phyloP scores from a whole-genome alignment of 345 rosid genomes.

The Viola odorata region DNA sequence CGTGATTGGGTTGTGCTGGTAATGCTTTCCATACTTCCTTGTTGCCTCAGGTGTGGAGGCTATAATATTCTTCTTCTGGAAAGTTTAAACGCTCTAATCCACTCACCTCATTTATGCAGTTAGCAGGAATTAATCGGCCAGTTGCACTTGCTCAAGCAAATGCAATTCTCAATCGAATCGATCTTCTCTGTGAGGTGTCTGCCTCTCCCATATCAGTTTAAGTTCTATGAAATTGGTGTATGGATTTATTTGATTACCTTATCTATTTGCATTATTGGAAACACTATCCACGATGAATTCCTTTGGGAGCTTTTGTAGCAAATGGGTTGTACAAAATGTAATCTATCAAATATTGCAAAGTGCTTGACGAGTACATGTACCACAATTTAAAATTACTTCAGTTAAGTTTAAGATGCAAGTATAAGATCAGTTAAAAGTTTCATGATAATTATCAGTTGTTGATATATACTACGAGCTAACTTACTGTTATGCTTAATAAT shows the following conservation, averaged over 20 bases:
- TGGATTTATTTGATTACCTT: too few relatives aligned
- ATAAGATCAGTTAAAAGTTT: not conserved
- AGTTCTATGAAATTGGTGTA: not conserved
- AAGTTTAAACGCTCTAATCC: conserved; percentile 14
- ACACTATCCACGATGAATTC: too few relatives aligned
- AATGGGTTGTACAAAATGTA: too few relatives aligned
- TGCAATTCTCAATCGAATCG: conserved; percentile 81
- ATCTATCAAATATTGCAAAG: too few relatives aligned
- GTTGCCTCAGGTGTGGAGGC: conserved; percentile 1
- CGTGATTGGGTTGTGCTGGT: conserved; percentile 99
- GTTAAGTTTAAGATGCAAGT: not conserved
- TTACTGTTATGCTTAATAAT: conserved; percentile 9
- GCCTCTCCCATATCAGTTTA: not conserved
- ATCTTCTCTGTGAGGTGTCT: conserved; percentile 86
- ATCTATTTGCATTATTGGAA: too few relatives aligned
- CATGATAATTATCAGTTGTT: not conserved
- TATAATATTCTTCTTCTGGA: conserved; percentile 13
- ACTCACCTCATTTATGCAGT: conserved; percentile 32
- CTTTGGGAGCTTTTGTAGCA: too few relatives aligned
- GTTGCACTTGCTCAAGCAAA: conserved; percentile 92
- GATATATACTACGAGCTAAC: conserved; percentile 4
- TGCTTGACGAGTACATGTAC: too few relatives aligned
- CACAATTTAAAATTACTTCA: too few relatives aligned
- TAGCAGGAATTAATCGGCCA: conserved; percentile 87
- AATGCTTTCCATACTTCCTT: conserved; percentile 16